These are phyloP conservation scores for Ilyonectria robusta DNA, from an alignment of 2,329 filamentous ascomycete genomes.

Conservation along the genomic window DNA sequence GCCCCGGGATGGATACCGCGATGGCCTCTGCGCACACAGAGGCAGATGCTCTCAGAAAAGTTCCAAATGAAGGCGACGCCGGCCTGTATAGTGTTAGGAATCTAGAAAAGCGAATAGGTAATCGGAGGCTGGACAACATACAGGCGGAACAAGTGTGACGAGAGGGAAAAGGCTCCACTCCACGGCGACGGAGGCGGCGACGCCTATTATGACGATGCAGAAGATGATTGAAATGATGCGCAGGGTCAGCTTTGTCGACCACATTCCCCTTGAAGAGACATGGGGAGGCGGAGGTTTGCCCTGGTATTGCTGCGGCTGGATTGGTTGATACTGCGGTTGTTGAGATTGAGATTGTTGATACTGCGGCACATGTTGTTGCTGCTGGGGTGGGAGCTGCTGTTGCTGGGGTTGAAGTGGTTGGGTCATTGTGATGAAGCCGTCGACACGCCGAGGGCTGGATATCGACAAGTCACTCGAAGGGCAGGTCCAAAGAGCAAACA, in stretches of 20 bases:
- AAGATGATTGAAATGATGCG: conserved; percentile 23
- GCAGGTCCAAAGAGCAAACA: neutral
- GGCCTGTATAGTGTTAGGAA: neutral
- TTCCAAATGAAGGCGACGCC: conserved; percentile 30
- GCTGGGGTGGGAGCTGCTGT: conserved; percentile 6
- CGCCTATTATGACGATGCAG: conserved; percentile 19
- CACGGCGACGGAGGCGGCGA: conserved; percentile 2
- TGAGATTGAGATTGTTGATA: conserved; percentile 6
- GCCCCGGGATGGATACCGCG: conserved; percentile 33
- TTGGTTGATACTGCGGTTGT: conserved; percentile 10
- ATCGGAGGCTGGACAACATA: conserved; percentile 4
- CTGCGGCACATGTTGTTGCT: conserved; percentile 3
- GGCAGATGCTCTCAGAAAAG: conserved; percentile 28
- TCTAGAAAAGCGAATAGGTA: neutral
- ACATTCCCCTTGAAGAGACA: conserved; percentile 24
- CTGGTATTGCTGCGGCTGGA: neutral
- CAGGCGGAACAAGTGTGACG: conserved; percentile 14
- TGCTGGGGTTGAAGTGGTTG: conserved; percentile 1
- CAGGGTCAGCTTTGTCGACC: conserved; percentile 17
- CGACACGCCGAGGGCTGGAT: neutral
- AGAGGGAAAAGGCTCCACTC: neutral
- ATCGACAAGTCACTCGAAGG: neutral
- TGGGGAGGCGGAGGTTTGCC: conserved; percentile 1
- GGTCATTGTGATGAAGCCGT: conserved; percentile 10
- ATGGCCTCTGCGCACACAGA: conserved; percentile 27